A percentile compares a stretch with the other conserved stretches of the same genome.
Evolutionary conservation across 192 early-diverging fungal species (phyloP).

Genomic region (Geranomyces variabilis): DNA sequence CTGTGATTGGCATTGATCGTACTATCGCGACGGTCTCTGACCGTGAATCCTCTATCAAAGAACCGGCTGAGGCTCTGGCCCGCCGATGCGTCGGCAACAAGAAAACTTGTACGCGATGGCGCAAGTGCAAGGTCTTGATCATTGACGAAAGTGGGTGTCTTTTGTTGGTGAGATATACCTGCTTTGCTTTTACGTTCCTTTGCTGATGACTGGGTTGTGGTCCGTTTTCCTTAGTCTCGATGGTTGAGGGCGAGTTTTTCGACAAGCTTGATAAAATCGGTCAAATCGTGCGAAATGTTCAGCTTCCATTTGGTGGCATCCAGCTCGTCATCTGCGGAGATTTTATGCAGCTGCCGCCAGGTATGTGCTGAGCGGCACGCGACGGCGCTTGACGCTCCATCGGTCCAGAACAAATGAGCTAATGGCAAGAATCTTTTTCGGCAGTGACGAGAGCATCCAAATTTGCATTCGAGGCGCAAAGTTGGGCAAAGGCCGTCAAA

Average conservation of each 20-base stretch:
- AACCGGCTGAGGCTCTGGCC: slow-evolving; percentile 2
- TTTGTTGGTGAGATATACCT: no score
- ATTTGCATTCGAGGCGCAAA: slow-evolving; percentile 46
- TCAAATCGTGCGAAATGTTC: slow-evolving; percentile 22
- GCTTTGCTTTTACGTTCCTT: no score
- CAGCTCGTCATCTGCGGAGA: slow-evolving; percentile 55
- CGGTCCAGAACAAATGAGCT: not conserved
- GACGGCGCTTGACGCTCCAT: slow-evolving; percentile 5
- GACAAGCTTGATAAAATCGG: slow-evolving; percentile 51
- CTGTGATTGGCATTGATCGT: not conserved
- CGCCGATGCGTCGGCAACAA: not conserved
- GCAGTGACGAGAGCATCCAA: slow-evolving; percentile 27
- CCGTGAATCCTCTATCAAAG: not conserved
- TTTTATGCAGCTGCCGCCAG: slow-evolving; percentile 59
- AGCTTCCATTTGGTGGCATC: slow-evolving; percentile 56
- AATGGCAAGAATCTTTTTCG: not conserved
- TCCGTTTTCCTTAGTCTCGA: slow-evolving; percentile 46
- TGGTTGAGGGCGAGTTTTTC: slow-evolving; percentile 54
- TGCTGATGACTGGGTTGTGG: no score
- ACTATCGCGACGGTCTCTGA: not conserved
- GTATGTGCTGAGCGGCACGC: slow-evolving; percentile 8
- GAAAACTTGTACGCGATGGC: slow-evolving; percentile 4
- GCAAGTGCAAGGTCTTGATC: slow-evolving; percentile 41
- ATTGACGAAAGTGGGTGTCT: slow-evolving; percentile 56
- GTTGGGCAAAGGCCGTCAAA: slow-evolving; percentile 35